phyloP scores from a whole-genome alignment of 495 filamentous ascomycete genomes.

The Annulohypoxylon bovei region DNA sequence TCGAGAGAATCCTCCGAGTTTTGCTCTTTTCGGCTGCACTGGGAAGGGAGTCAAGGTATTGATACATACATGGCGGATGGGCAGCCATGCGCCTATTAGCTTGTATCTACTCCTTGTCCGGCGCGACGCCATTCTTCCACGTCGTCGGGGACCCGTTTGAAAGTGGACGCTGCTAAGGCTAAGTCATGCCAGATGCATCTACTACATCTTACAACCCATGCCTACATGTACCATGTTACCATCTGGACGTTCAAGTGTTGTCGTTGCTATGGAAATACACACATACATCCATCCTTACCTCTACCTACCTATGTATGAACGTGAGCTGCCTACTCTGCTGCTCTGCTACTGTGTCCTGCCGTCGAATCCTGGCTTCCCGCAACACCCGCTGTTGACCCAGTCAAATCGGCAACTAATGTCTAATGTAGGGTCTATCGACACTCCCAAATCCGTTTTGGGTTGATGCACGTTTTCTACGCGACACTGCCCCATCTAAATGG shows the following conservation, averaged over 20 bases:
- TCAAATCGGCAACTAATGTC: slow-evolving; percentile 32
- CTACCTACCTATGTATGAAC: background rate
- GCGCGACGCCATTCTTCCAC: slow-evolving; percentile 41
- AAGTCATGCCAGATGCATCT: slow-evolving; percentile 44
- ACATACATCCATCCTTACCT: background rate
- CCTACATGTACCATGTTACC: background rate
- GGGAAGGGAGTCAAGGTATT: slow-evolving; percentile 38
- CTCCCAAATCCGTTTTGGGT: slow-evolving; percentile 36
- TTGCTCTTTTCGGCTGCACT: slow-evolving; percentile 27
- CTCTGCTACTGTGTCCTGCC: slow-evolving; percentile 24
- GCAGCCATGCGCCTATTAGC: slow-evolving; percentile 48
- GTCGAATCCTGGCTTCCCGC: slow-evolving; percentile 38
- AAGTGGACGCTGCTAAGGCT: slow-evolving; percentile 33
- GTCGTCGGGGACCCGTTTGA: slow-evolving; percentile 42
- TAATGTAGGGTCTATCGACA: slow-evolving; percentile 33
- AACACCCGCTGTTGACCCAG: slow-evolving; percentile 33
- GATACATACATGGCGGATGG: slow-evolving; percentile 48
- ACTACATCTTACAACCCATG: slow-evolving; percentile 16
- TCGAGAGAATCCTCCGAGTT: background rate
- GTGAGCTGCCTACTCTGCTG: background rate
- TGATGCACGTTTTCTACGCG: slow-evolving; percentile 33
- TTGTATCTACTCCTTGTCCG: slow-evolving; percentile 39
- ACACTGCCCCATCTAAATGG: slow-evolving; percentile 37
- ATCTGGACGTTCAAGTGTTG: background rate
- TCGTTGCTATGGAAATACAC: slow-evolving; percentile 39